A percentile compares a stretch with the other conserved stretches of the same genome.
Evolutionary conservation across 345 rosid genomes (phyloP).

Genomic region (Eucalyptus sp.): DNA sequence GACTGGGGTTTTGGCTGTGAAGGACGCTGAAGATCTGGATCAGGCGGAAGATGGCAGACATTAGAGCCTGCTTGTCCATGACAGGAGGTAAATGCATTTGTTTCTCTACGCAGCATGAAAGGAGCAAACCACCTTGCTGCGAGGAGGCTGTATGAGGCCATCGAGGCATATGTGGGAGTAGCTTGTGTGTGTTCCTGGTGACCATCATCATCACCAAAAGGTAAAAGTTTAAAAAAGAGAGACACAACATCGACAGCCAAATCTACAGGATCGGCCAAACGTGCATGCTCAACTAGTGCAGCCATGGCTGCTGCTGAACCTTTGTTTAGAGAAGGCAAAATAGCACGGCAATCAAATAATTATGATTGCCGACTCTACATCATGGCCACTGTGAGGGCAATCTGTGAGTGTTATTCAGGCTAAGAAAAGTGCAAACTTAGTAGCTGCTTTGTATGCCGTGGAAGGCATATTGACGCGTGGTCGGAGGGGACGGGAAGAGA

Average conservation of each 20-base stretch:
- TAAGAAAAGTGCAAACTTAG: not conserved
- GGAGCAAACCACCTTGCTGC: not conserved
- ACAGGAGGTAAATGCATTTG: not conserved
- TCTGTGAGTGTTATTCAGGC: not conserved
- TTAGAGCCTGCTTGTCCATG: not conserved
- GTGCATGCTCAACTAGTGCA: not conserved
- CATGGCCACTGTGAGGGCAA: not conserved
- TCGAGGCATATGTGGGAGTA: not conserved
- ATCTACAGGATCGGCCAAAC: not conserved
- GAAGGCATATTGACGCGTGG: not conserved
- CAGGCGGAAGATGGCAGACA: not conserved
- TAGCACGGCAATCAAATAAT: rapidly evolving
- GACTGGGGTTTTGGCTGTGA: not conserved
- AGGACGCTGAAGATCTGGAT: not conserved
- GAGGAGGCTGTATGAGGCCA: not conserved
- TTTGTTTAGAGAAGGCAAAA: not conserved
- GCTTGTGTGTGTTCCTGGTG: not conserved
- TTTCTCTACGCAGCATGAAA: not conserved
- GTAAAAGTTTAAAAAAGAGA: not conserved
- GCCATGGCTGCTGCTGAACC: not conserved
- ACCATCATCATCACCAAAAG: not conserved
- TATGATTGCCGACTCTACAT: not conserved
- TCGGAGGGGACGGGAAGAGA: not conserved
- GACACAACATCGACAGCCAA: not conserved
- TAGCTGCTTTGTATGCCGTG: not conserved